phyloP scores from a whole-genome alignment of 176 grass and related monocot species.

The Coix lacrymajobi region DNA sequence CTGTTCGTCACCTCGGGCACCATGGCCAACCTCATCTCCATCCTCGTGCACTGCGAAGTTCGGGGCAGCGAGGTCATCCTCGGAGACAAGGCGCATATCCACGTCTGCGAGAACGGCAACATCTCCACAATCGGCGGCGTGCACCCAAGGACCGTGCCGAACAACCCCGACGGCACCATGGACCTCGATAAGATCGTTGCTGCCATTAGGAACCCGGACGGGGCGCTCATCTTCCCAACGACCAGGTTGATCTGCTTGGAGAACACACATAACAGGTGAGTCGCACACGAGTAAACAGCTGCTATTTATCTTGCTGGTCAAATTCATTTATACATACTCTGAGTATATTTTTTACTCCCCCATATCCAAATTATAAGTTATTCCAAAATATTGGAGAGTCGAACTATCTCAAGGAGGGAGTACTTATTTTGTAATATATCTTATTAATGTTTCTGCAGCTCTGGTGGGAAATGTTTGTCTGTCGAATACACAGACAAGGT shows the following conservation, averaged over 20 bases:
- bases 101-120: conserved; percentile 88
- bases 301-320: neutral
- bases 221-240: conserved; percentile 59
- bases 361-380: too few relatives aligned
- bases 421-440: too few relatives aligned
- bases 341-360: neutral
- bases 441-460: conserved; percentile 43
- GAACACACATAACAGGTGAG: conserved; percentile 96
- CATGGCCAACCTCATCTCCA: conserved; percentile 90
- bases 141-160: conserved; percentile 66
- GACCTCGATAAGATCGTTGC: conserved; percentile 62
- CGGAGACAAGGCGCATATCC: conserved; percentile 80
- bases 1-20: conserved; percentile 94
- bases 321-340: too few relatives aligned
- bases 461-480: conserved; percentile 76
- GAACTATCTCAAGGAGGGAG: too few relatives aligned
- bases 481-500: conserved; percentile 80
- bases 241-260: conserved; percentile 93
- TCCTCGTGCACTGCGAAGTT: conserved; percentile 77
- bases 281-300: neutral
- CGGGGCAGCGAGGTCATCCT: conserved; percentile 90
- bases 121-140: conserved; percentile 83
- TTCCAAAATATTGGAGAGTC: too few relatives aligned
- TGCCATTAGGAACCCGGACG: conserved; percentile 47
- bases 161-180: conserved; percentile 87